phyloP scores from a whole-genome alignment of 306 rosid species.

The Acacia confusa region DNA sequence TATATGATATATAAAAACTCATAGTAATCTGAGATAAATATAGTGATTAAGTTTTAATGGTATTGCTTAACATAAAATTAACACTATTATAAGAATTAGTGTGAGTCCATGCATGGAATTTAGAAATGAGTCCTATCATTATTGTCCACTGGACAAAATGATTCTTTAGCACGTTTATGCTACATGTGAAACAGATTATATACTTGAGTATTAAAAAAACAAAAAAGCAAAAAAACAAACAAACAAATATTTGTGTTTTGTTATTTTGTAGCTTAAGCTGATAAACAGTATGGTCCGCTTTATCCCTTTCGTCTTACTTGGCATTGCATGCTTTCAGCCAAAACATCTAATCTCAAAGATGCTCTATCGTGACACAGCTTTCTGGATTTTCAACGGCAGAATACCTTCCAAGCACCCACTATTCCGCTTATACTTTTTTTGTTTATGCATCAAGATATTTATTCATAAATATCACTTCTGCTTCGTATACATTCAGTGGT shows the following conservation, averaged over 20 bases:
- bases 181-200: not conserved
- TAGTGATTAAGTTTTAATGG: no score
- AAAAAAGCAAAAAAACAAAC: no score
- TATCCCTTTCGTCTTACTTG: not conserved
- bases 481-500: not conserved
- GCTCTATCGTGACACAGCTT: not conserved
- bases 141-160: not conserved
- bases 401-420: conserved; percentile 3
- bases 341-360: conserved; percentile 17
- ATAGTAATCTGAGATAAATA: no score
- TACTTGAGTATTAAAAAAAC: not conserved
- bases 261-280: not conserved
- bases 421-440: not conserved
- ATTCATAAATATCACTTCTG: not conserved
- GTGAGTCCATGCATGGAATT: not conserved
- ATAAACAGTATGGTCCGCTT: not conserved
- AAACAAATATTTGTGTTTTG: not conserved
- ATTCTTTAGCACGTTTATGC: not conserved
- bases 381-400: conserved; percentile 7
- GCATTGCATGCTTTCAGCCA: not conserved
- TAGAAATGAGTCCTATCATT: not conserved
- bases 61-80: no score
- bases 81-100: no score
- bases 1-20: no score
- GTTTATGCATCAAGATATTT: no score